Conservation (phyloP, 202 grass and related monocot species). For the Hordeum pubiflorum region DNA sequence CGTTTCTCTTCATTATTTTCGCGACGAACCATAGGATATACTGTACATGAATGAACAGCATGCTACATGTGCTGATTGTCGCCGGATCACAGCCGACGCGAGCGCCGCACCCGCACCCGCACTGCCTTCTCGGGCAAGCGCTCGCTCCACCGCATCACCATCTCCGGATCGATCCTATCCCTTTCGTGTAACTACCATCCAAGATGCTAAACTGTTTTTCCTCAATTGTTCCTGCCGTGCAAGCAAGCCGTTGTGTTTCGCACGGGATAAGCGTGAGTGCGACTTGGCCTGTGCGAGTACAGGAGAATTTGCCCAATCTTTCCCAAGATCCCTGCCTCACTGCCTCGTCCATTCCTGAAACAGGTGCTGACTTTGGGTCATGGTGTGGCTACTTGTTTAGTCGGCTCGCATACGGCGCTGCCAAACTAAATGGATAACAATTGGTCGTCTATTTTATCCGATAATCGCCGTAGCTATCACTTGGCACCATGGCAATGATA, state of each 20-base stretch:
- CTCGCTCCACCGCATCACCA: constrained; percentile 6
- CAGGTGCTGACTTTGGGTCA: neutral
- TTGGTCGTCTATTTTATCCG: neutral
- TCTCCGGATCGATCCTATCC: constrained; percentile 14
- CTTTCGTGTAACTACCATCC: constrained; percentile 18
- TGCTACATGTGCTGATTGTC: neutral
- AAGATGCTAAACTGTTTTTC: neutral
- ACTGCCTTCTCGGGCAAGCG: no score
- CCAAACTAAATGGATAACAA: constrained; percentile 30
- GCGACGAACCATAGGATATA: neutral
- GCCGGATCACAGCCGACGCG: no score
- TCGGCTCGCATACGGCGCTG: neutral
- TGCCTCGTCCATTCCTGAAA: neutral
- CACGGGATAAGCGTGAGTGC: constrained; percentile 26
- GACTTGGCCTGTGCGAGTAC: neutral
- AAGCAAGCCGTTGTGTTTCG: constrained; percentile 26
- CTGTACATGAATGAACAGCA: neutral
- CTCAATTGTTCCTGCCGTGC: constrained; percentile 30
- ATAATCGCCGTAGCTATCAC: neutral
- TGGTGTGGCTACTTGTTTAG: neutral
- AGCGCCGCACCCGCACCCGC: no score
- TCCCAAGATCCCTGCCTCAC: neutral
- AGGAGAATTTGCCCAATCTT: neutral
- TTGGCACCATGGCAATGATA: neutral
- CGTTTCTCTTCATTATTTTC: neutral